Conservation (phyloP, 768 basidiomycete genomes). For the Boletus sp. region DNA sequence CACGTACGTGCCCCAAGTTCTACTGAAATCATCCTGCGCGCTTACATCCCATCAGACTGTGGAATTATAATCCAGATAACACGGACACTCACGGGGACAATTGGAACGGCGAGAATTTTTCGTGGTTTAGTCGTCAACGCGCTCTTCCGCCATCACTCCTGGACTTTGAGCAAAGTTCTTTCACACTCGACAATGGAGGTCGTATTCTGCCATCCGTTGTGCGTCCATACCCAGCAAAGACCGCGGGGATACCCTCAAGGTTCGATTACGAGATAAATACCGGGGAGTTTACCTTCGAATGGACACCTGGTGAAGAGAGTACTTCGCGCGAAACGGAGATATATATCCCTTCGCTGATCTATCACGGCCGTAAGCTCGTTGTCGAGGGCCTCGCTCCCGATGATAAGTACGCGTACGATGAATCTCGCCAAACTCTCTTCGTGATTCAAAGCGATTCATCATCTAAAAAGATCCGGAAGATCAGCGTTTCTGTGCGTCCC, state of each 20-base stretch:
- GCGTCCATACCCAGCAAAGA: slow-evolving; percentile 89
- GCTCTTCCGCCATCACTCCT: slow-evolving; percentile 55
- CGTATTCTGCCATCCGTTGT: slow-evolving; percentile 78
- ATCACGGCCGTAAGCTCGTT: slow-evolving; percentile 53
- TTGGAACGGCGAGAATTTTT: slow-evolving; percentile 98
- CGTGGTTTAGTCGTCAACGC: slow-evolving; percentile 77
- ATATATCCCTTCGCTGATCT: slow-evolving; percentile 66
- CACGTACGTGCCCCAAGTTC: slow-evolving; percentile 56
- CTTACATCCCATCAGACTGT: slow-evolving; percentile 52
- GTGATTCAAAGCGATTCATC: slow-evolving; percentile 46
- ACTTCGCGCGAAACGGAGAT: slow-evolving; percentile 75
- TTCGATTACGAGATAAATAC: slow-evolving; percentile 80
- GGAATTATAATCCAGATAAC: slow-evolving; percentile 94
- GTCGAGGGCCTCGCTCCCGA: slow-evolving; percentile 53
- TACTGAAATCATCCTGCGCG: neutral
- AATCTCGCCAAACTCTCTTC: slow-evolving; percentile 70
- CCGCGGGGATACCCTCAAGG: slow-evolving; percentile 75
- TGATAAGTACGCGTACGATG: slow-evolving; percentile 60
- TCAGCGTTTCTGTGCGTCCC: slow-evolving; percentile 57
- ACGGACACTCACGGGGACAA: slow-evolving; percentile 74
- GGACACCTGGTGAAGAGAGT: slow-evolving; percentile 38
- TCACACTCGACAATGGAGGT: slow-evolving; percentile 80
- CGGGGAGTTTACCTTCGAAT: slow-evolving; percentile 63
- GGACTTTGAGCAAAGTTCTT: slow-evolving; percentile 56
- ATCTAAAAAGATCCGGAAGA: slow-evolving; percentile 46